Evolutionary conservation across 306 rosid species (phyloP), one percentile per base, ranked within the genome.

Genomic region (Malus domestica): DNA sequence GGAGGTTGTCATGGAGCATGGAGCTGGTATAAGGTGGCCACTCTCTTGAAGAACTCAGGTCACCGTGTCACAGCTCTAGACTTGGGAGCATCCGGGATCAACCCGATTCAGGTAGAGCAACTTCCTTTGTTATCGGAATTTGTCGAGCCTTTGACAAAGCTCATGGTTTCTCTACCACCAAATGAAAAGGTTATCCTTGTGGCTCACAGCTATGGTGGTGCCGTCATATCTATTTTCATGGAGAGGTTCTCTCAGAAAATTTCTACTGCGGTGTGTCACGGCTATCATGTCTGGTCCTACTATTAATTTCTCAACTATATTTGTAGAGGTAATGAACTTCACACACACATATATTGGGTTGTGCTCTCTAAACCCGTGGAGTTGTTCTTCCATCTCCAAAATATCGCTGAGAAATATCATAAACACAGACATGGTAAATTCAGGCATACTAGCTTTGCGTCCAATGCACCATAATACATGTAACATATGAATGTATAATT

Each of bases 1-100:
- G 91, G 90, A 25, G 82, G 86, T 0, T 60, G 86, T 8, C 88
- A 80, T 62, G 91, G 94, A 8, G 88, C 82, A 0, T 87, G 93
- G 91, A 82, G 86, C 33, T 89, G 93, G 88, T 85, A 82, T 6
- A 33, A 33, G 38, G 38, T 33, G 38, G 8, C 38, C 38, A 33
- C 38, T 33, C 38, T 33, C 38, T 35, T 89, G 23, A 70, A 76
- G 63, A 72, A 80, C 0, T 29, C 10, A 5, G 91, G 90, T 16
- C 89, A 82, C 68, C 5, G 57, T 32, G 89, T 89, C 7, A 86
- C 88, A 4, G 71, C 84, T 29, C 54, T 84, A 35, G 91, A 89
- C 78, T 33, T 86, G 70, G 84, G 82, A 9, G 90, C 87, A 14
- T 86, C 81, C 4, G 91, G 94, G 2, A 77, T 82, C 66, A 75